Evolutionary conservation across 2,329 filamentous ascomycete genomes (phyloP).

Genomic region (Cercospora sp.): DNA sequence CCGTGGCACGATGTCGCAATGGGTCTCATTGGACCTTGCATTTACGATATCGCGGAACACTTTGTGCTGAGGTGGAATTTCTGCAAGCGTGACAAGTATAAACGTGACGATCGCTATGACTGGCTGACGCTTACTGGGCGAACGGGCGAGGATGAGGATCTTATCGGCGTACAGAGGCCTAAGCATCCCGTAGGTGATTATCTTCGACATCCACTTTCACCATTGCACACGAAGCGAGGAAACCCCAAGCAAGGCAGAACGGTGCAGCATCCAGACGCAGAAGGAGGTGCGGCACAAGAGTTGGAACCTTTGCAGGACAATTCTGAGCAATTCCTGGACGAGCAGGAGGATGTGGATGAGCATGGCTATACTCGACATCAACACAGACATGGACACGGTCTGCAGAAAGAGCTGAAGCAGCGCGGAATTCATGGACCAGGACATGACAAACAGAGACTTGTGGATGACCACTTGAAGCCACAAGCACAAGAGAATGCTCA

Average conservation of each 20-base stretch:
- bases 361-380: slow-evolving; percentile 38
- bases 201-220: slow-evolving; percentile 72
- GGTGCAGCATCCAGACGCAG: slow-evolving; percentile 28
- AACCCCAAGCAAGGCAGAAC: slow-evolving; percentile 44
- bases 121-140: slow-evolving; percentile 81
- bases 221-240: slow-evolving; percentile 65
- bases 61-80: slow-evolving; percentile 97
- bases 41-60: slow-evolving; percentile 93
- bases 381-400: slow-evolving; percentile 34
- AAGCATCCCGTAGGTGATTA: slow-evolving; percentile 89
- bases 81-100: slow-evolving; percentile 96
- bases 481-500: slow-evolving; percentile 35
- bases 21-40: slow-evolving; percentile 83
- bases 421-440: slow-evolving; percentile 24
- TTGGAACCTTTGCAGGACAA: slow-evolving; percentile 17
- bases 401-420: slow-evolving; percentile 32
- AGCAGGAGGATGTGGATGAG: slow-evolving; percentile 34
- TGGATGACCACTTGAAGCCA: slow-evolving; percentile 15
- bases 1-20: slow-evolving; percentile 97
- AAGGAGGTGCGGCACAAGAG: slow-evolving; percentile 17
- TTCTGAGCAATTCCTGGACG: slow-evolving; percentile 35
- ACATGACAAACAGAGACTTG: slow-evolving; percentile 19
- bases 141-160: slow-evolving; percentile 75
- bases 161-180: slow-evolving; percentile 84
- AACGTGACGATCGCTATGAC: slow-evolving; percentile 78